A percentile compares a stretch with the other conserved stretches of the same genome.
phyloP scores from a whole-genome alignment of 495 filamentous ascomycete genomes.

The Chaetomium cochliodes region DNA sequence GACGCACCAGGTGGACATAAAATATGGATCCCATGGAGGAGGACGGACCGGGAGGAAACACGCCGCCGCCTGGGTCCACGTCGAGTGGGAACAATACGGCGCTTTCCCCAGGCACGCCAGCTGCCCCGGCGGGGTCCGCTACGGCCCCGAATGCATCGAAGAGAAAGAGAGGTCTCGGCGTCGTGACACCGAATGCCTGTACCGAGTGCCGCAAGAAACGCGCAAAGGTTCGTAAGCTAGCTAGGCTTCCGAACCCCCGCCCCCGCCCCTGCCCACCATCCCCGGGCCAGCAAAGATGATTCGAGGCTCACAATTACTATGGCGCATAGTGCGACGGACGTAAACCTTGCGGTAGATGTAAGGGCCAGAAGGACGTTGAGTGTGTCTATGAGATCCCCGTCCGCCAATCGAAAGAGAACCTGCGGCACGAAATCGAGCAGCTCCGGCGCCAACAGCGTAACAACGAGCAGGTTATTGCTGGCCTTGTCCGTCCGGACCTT shows the following conservation, averaged over 20 bases:
- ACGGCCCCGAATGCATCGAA: conserved; percentile 33
- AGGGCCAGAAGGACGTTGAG: conserved; percentile 46
- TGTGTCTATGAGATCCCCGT: conserved; percentile 56
- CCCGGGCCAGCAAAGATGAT: not conserved
- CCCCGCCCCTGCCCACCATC: too few relatives aligned
- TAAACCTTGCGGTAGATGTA: conserved; percentile 52
- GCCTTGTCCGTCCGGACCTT: conserved; percentile 43
- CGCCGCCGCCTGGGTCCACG: conserved; percentile 13
- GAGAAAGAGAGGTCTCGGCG: conserved; percentile 49
- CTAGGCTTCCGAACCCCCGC: not conserved
- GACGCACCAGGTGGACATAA: not conserved
- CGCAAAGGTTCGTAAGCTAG: conserved; percentile 46
- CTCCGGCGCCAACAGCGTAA: conserved; percentile 48
- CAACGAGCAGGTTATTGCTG: conserved; percentile 48
- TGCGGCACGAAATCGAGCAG: conserved; percentile 52
- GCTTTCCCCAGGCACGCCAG: conserved; percentile 10
- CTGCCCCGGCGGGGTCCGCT: conserved; percentile 3
- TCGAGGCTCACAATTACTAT: not conserved
- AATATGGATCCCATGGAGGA: conserved; percentile 36
- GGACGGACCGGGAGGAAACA: conserved; percentile 15
- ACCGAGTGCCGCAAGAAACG: conserved; percentile 59
- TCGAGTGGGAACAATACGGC: conserved; percentile 16
- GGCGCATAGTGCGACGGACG: conserved; percentile 52
- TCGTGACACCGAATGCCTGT: conserved; percentile 57
- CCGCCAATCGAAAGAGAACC: conserved; percentile 54